Evolutionary conservation across 1,139 yeast species (phyloP).

Genomic region (Candida sp.): DNA sequence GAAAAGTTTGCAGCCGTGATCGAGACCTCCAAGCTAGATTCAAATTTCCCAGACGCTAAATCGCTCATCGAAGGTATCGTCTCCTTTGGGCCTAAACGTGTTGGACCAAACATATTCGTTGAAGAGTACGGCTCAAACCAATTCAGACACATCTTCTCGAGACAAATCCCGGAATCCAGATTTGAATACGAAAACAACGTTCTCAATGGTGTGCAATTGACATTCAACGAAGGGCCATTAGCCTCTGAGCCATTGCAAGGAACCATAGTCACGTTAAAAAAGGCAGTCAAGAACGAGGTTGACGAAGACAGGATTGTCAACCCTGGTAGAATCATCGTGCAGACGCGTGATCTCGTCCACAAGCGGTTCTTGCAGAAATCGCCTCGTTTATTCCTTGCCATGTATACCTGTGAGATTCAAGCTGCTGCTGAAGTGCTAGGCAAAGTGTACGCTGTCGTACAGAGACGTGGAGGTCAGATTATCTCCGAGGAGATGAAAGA

Average conservation of each 20-base stretch:
- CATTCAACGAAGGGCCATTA: slow-evolving; percentile 85
- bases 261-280: slow-evolving; percentile 55
- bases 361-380: slow-evolving; percentile 76
- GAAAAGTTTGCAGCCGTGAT: slow-evolving; percentile 34
- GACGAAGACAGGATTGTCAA: slow-evolving; percentile 40
- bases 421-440: slow-evolving; percentile 95
- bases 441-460: slow-evolving; percentile 94
- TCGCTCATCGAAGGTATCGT: slow-evolving; percentile 51
- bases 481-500: slow-evolving; percentile 96
- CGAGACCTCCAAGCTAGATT: slow-evolving; percentile 21
- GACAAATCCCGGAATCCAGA: slow-evolving; percentile 17
- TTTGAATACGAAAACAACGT: slow-evolving; percentile 69
- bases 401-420: slow-evolving; percentile 94
- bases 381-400: slow-evolving; percentile 89
- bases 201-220: slow-evolving; percentile 84
- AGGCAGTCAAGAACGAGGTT: slow-evolving; percentile 29
- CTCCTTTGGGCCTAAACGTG: slow-evolving; percentile 78
- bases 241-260: slow-evolving; percentile 92
- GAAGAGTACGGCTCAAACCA: slow-evolving; percentile 45
- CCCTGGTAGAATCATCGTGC: slow-evolving; percentile 67
- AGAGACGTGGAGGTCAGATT: slow-evolving; percentile 84
- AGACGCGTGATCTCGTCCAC: slow-evolving; percentile 76
- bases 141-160: slow-evolving; percentile 33
- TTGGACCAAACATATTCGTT: slow-evolving; percentile 79
- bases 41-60: slow-evolving; percentile 21